phyloP scores from a whole-genome alignment of 257 asterid species.

The Handroanthus guayacan region DNA sequence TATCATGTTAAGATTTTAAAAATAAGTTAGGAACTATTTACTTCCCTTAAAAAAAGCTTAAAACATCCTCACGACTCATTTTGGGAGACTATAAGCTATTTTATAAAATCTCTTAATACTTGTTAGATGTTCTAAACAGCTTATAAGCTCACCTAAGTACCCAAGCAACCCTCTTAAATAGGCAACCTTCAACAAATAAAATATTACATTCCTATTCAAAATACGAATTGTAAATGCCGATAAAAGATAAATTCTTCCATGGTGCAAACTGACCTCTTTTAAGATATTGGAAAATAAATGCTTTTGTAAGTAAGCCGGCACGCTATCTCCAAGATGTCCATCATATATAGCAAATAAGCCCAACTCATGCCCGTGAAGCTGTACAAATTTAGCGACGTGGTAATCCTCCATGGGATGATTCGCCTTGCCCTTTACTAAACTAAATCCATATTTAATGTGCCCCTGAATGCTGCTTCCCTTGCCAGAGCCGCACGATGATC shows the following conservation, averaged over 20 bases:
- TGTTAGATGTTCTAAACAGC: too few relatives aligned
- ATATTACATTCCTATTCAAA: not conserved
- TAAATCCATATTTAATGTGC: constrained; percentile 73
- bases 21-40: too few relatives aligned
- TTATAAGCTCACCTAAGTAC: too few relatives aligned
- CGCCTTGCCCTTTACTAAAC: constrained; percentile 81
- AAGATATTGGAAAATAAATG: constrained; percentile 81
- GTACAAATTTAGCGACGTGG: constrained; percentile 77
- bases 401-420: constrained; percentile 89
- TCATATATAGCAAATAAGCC: constrained; percentile 91
- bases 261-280: constrained; percentile 70
- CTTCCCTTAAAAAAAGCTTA: too few relatives aligned
- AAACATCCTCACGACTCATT: too few relatives aligned
- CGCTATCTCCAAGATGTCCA: constrained; percentile 87
- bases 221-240: not conserved
- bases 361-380: constrained; percentile 63
- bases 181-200: not conserved
- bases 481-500: constrained; percentile 62
- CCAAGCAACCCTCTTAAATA: too few relatives aligned
- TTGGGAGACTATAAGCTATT: too few relatives aligned
- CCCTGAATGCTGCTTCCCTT: constrained; percentile 82
- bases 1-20: too few relatives aligned
- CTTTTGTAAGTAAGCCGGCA: constrained; percentile 91
- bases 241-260: not conserved
- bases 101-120: too few relatives aligned